Base-by-base conservation (phyloP, 1,284 basidiomycete species). In the Cutaneotrichosporon dermatis region DNA sequence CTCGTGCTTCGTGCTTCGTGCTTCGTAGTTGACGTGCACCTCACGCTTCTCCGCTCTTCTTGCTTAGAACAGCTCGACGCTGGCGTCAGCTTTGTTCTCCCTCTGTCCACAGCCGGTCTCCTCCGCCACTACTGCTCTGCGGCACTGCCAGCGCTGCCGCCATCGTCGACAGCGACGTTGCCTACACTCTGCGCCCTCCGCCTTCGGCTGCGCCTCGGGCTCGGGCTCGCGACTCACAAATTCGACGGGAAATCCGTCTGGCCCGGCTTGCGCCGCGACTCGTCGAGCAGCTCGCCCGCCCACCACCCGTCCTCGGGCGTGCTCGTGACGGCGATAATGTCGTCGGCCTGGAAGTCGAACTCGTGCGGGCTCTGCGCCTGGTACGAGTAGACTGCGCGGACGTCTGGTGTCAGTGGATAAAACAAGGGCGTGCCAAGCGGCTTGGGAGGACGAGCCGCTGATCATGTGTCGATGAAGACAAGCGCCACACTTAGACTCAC, bases 221-320 rank as follows among this genome's bases (percentile, higher is more conserved):
- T 25, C 25, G 25, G 25, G 25, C 25, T 25, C 25, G 25, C 25
- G 25, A 49, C 59, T 55, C 50, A 60, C 59, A 94, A 94, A 76
- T 95, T 95, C 77, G 90, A 92, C 52, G 92, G 92, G 84, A 96
- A 94, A 64, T 92, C 87, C 69, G 89, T 87, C 55, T 88, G 81
- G 11, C 92, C 92, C 4, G 83, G 82, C 67, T 87, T 82, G 62
- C 91, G 82, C 64, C 92, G 82, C 39, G 84, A 84, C 72, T 95
- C 93, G 70, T 96, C 92, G 46, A 95, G 78, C 59, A 95, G 75
- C 66, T 81, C 75, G 52, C 76, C 76, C 56, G 86, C 88, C 92
- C 92, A 95, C 92, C 92, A 95, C 1, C 91, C 92, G 69, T 96
- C 92, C 65, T 94, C 89, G 10, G 92, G 91, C 12, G 90, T 93